Conservation (phyloP, 1,284 basidiomycete genomes). For the Ustilago loliicola region DNA sequence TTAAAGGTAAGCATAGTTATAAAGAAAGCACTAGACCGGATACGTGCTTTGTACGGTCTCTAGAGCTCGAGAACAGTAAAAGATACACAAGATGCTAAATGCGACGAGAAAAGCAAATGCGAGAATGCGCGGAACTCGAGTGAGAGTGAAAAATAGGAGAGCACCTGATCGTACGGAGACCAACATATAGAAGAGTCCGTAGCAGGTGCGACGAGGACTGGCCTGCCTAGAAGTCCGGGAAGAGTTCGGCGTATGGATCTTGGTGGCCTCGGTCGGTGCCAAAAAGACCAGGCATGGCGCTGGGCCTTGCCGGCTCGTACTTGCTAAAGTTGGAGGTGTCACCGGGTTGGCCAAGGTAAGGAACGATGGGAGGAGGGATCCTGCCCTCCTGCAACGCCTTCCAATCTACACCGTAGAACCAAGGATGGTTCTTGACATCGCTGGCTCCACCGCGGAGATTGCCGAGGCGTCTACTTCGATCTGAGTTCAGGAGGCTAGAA, state of each 20-base stretch:
- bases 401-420: conserved; percentile 74
- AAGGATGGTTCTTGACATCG: conserved; percentile 73
- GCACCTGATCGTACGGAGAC: neutral
- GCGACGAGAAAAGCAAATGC: conserved; percentile 9
- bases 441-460: conserved; percentile 73
- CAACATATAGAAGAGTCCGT: neutral
- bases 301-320: conserved; percentile 42
- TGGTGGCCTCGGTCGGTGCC: conserved; percentile 16
- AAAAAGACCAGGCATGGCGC: conserved; percentile 38
- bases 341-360: conserved; percentile 74
- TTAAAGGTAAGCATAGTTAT: conserved; percentile 18
- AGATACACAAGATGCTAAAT: conserved; percentile 13
- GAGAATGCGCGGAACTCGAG: neutral
- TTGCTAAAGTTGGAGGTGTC: conserved; percentile 72
- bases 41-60: conserved; percentile 4
- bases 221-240: conserved; percentile 30
- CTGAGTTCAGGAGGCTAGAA: conserved; percentile 72
- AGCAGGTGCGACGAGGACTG: neutral
- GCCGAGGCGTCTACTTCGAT: conserved; percentile 72
- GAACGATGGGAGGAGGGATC: conserved; percentile 73
- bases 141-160: conserved; percentile 1
- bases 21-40: conserved; percentile 9
- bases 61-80: neutral
- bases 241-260: conserved; percentile 33
- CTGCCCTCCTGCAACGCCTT: conserved; percentile 66